These are phyloP conservation scores for Geotrichum carabidarum DNA, from an alignment of 1,139 yeast genomes.

Conservation along the genomic window DNA sequence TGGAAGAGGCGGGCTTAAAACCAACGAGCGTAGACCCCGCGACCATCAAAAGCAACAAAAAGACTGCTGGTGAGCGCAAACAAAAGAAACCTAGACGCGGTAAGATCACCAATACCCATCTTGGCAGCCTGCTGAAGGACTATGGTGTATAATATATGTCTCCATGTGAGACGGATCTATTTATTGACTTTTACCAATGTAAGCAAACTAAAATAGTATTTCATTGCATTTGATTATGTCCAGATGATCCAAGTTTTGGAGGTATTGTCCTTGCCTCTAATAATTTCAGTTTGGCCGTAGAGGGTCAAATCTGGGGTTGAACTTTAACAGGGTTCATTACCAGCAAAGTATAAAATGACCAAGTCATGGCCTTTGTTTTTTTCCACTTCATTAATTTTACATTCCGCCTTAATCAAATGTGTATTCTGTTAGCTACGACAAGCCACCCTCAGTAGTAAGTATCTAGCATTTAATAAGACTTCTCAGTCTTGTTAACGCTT, in stretches of 20 bases:
- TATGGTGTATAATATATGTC: conserved; percentile 39
- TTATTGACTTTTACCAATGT: background rate
- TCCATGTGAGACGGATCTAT: background rate
- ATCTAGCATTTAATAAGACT: background rate
- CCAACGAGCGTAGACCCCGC: conserved; percentile 98
- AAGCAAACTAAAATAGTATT: too few species aligned
- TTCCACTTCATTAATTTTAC: too few species aligned
- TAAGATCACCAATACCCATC: conserved; percentile 90
- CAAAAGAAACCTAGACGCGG: conserved; percentile 91
- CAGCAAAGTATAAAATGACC: too few species aligned
- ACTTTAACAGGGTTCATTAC: too few species aligned
- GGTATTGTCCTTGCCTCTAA: too few species aligned
- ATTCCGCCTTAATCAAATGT: conserved; percentile 42
- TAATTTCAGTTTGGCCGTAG: too few species aligned
- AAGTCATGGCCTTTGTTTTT: too few species aligned
- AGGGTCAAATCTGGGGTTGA: too few species aligned
- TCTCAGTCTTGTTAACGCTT: too few species aligned
- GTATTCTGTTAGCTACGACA: conserved; percentile 58
- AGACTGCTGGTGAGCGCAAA: conserved; percentile 55
- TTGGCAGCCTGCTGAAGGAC: conserved; percentile 92
- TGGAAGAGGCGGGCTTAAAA: conserved; percentile 79
- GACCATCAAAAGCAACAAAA: conserved; percentile 56
- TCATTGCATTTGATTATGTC: too few species aligned
- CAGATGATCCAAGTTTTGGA: too few species aligned
- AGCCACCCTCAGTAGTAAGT: conserved; percentile 51